Evolutionary conservation across 345 rosid genomes (phyloP).

Genomic region (Aquilaria malaccensis): DNA sequence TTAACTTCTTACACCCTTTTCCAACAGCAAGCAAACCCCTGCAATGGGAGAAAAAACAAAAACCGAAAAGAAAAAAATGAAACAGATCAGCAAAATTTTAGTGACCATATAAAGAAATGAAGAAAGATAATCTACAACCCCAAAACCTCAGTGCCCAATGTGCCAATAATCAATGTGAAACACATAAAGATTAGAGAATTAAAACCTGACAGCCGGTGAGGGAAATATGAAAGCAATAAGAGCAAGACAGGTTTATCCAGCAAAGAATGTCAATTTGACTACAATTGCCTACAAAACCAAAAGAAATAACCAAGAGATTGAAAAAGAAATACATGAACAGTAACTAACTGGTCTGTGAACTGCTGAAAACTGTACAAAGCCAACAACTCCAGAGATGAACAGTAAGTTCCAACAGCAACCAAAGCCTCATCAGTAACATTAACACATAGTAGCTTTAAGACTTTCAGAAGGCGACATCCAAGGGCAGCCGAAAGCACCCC

Average conservation of each 20-base stretch:
- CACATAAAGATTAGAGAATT: conserved; percentile 1
- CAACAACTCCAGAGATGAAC: conserved; percentile 64
- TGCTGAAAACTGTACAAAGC: conserved; percentile 71
- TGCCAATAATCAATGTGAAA: not conserved
- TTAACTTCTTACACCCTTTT: conserved; percentile 76
- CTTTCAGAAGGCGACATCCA: conserved; percentile 63
- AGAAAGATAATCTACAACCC: not conserved
- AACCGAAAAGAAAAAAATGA: not conserved
- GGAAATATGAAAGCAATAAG: no score
- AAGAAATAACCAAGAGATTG: not conserved
- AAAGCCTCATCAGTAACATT: conserved; percentile 71
- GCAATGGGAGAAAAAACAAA: conserved; percentile 20
- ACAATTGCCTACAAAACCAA: no score
- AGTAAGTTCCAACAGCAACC: conserved; percentile 50
- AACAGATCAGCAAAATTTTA: no score
- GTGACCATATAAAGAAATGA: conserved; percentile 2
- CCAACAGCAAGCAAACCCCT: conserved; percentile 79
- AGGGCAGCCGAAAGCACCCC: conserved; percentile 70
- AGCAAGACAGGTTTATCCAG: no score
- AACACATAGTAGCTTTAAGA: conserved; percentile 71
- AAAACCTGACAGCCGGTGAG: no score
- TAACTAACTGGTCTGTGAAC: conserved; percentile 67
- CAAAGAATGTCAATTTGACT: no score
- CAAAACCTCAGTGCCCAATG: no score
- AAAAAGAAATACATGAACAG: conserved; percentile 6